Evolutionary conservation across 768 basidiomycete species (phyloP).

Genomic region (Naematelia encephala): DNA sequence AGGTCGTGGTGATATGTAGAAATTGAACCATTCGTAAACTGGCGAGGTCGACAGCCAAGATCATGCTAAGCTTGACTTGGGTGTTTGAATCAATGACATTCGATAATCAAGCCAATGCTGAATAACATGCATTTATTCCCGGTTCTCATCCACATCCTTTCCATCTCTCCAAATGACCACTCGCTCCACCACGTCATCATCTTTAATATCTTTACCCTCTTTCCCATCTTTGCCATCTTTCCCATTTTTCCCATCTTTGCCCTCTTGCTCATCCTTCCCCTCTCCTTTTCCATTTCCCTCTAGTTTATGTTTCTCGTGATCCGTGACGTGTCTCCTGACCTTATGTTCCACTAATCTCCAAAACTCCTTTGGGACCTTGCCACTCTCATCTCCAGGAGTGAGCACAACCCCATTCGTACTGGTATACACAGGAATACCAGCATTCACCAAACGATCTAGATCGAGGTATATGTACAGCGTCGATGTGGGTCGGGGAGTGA

Average conservation of each 20-base stretch:
- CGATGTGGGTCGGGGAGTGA: conserved; percentile 73
- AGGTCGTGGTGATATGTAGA: background rate
- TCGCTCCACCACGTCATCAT: background rate
- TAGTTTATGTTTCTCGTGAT: too few relatives aligned
- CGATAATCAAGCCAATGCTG: too few relatives aligned
- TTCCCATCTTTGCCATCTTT: background rate
- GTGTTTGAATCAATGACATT: too few relatives aligned
- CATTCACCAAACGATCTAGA: conserved; percentile 55
- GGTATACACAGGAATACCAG: conserved; percentile 59
- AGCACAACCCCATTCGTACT: conserved; percentile 87
- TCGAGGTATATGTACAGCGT: conserved; percentile 79
- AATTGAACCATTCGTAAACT: background rate
- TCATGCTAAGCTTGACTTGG: too few relatives aligned
- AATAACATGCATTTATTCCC: too few relatives aligned
- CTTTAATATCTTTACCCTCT: background rate
- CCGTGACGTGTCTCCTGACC: too few relatives aligned
- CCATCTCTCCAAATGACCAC: background rate
- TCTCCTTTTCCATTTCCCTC: background rate
- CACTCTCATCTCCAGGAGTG: conserved; percentile 68
- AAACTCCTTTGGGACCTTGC: conserved; percentile 62
- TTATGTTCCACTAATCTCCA: conserved; percentile 66
- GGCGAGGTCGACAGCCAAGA: background rate
- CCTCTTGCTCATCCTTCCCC: background rate
- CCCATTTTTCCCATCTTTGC: background rate
- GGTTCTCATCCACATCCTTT: background rate